These are phyloP conservation scores for Paecilomyces sp. DNA, from an alignment of 2,329 filamentous ascomycete genomes.

Conservation along the genomic window DNA sequence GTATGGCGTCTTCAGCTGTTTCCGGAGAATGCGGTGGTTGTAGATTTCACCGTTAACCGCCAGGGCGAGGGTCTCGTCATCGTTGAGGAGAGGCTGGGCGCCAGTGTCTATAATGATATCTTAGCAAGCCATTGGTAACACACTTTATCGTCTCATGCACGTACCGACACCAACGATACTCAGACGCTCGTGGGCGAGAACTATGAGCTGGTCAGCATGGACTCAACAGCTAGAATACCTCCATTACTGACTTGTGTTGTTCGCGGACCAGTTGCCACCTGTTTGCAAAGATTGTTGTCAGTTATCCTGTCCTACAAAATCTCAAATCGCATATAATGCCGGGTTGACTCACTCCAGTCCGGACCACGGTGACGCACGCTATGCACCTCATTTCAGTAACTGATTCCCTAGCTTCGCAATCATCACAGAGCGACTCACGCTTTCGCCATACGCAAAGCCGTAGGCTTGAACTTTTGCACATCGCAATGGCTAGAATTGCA, in stretches of 20 bases:
- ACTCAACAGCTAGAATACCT: constrained; percentile 1
- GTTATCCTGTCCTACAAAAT: constrained; percentile 10
- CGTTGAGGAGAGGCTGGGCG: constrained; percentile 89
- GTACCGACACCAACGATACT: constrained; percentile 94
- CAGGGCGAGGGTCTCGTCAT: constrained; percentile 78
- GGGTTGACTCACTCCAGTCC: constrained; percentile 80
- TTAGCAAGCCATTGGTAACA: neutral
- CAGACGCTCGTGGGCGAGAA: constrained; percentile 94
- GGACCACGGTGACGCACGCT: constrained; percentile 93
- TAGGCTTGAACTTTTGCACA: constrained; percentile 94
- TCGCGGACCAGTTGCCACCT: constrained; percentile 84
- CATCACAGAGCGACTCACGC: constrained; percentile 54
- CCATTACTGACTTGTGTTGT: constrained; percentile 72
- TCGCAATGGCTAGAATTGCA: constrained; percentile 63
- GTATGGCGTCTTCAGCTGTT: constrained; percentile 73
- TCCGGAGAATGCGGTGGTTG: constrained; percentile 94
- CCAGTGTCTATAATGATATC: constrained; percentile 62
- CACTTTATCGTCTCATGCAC: constrained; percentile 22
- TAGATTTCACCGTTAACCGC: constrained; percentile 99
- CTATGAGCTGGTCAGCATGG: constrained; percentile 39
- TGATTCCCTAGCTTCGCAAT: constrained; percentile 1
- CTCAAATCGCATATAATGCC: constrained; percentile 5
- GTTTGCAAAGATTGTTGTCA: constrained; percentile 13
- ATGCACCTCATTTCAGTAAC: constrained; percentile 29
- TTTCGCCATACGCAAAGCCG: constrained; percentile 86